phyloP scores from a whole-genome alignment of 345 rosid genomes.

The Aegle marmelos region DNA sequence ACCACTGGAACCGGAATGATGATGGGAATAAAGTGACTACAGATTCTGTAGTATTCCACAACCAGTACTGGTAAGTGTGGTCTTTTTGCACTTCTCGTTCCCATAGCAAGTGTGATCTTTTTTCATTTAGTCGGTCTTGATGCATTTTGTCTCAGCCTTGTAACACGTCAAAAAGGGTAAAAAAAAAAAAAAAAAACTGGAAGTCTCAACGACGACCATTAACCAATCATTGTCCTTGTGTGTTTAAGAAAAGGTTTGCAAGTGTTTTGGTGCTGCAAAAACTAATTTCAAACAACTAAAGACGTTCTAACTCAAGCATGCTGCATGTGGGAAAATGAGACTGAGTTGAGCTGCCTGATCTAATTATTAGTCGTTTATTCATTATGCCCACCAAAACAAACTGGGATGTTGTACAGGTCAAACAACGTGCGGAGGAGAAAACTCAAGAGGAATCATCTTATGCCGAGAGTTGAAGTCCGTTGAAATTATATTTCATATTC shows the following conservation, averaged over 20 bases:
- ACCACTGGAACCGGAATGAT: conserved; percentile 57
- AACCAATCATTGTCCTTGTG: not conserved
- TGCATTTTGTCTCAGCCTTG: not conserved
- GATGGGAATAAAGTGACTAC: conserved; percentile 34
- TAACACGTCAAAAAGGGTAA: not conserved
- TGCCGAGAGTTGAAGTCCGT: not conserved
- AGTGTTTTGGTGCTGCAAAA: not conserved
- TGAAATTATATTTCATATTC: not conserved
- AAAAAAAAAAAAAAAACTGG: not conserved
- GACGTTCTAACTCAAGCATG: not conserved
- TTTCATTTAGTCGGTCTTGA: not conserved
- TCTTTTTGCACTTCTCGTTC: not conserved
- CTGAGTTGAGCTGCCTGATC: not conserved
- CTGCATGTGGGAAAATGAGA: not conserved
- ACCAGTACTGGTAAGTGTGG: conserved; percentile 34
- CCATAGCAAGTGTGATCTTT: not conserved
- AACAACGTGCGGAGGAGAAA: conserved; percentile 11
- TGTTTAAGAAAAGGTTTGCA: not conserved
- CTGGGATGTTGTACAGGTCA: conserved; percentile 1
- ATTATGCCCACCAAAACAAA: not conserved
- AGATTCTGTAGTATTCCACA: conserved; percentile 39
- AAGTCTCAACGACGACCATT: not conserved
- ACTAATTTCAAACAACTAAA: not conserved
- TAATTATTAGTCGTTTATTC: not conserved
- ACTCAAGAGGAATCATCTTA: not conserved